phyloP scores from a whole-genome alignment of 2,329 filamentous ascomycete species.

The Tolypocladium inflatum region DNA sequence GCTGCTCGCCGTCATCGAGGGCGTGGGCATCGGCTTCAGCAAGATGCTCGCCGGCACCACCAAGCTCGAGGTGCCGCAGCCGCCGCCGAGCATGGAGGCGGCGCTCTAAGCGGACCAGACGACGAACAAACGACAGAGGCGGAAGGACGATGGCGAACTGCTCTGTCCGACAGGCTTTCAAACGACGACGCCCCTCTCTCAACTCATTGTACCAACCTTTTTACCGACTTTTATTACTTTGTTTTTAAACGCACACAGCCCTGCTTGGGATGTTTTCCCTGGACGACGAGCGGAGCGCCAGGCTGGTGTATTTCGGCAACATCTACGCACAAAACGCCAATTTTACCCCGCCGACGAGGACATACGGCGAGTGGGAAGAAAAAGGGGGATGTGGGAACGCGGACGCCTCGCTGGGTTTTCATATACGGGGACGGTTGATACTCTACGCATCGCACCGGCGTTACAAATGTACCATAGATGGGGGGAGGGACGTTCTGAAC shows the following conservation, averaged over 20 bases:
- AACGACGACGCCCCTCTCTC: conserved; percentile 3
- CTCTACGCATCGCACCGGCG: conserved; percentile 22
- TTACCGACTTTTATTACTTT: neutral
- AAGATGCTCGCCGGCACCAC: conserved; percentile 89
- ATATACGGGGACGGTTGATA: conserved; percentile 3
- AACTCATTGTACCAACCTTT: neutral
- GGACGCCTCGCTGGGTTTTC: neutral
- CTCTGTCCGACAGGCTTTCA: neutral
- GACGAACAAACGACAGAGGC: neutral
- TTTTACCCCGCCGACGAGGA: neutral
- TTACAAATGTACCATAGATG: conserved; percentile 22
- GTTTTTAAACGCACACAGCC: neutral
- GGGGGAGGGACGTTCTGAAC: neutral
- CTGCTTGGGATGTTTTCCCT: neutral
- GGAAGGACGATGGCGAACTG: neutral
- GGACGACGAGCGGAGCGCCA: neutral
- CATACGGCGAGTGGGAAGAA: neutral
- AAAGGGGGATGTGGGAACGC: neutral
- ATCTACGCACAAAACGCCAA: neutral
- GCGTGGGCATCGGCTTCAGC: conserved; percentile 91
- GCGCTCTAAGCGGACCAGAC: conserved; percentile 12
- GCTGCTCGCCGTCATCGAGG: conserved; percentile 90
- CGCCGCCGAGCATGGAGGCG: conserved; percentile 19
- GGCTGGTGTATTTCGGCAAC: neutral
- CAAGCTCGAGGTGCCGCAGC: conserved; percentile 55